These are phyloP conservation scores for Fusarium nelsonii DNA, from an alignment of 2,329 filamentous ascomycete species.

Conservation along the genomic window DNA sequence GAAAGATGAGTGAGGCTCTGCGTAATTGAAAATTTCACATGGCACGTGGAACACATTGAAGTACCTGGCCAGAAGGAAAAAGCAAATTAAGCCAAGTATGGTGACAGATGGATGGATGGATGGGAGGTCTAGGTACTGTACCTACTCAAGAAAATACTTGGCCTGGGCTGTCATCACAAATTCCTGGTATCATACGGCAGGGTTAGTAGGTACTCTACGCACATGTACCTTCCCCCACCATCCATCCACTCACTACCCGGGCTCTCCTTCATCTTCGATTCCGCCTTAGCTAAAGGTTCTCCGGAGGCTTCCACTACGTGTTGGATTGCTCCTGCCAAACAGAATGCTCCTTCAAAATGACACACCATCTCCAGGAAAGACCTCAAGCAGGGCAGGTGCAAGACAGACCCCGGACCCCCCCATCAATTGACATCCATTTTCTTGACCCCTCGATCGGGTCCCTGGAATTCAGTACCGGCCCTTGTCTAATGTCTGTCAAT, in stretches of 20 bases:
- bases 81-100: constrained; percentile 40
- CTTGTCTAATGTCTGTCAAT: constrained; percentile 25
- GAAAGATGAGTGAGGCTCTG: constrained; percentile 36
- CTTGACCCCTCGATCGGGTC: constrained; percentile 36
- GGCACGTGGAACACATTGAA: constrained; percentile 36
- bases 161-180: constrained; percentile 36
- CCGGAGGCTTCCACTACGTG: constrained; percentile 27
- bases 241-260: constrained; percentile 36
- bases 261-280: not conserved
- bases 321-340: constrained; percentile 18
- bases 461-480: constrained; percentile 33
- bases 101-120: constrained; percentile 24
- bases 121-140: not conserved
- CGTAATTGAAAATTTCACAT: constrained; percentile 17
- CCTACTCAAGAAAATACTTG: not conserved
- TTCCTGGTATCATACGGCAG: constrained; percentile 1
- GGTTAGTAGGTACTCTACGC: constrained; percentile 36
- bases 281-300: constrained; percentile 7
- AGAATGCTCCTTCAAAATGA: constrained; percentile 15
- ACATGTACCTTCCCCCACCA: constrained; percentile 38
- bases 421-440: constrained; percentile 14
- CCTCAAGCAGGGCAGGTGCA: constrained; percentile 19
- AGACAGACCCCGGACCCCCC: constrained; percentile 15
- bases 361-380: constrained; percentile 28
- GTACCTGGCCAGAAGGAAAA: constrained; percentile 34